Conservation (phyloP, 768 basidiomycete species). For the Tulasnella sp. region DNA sequence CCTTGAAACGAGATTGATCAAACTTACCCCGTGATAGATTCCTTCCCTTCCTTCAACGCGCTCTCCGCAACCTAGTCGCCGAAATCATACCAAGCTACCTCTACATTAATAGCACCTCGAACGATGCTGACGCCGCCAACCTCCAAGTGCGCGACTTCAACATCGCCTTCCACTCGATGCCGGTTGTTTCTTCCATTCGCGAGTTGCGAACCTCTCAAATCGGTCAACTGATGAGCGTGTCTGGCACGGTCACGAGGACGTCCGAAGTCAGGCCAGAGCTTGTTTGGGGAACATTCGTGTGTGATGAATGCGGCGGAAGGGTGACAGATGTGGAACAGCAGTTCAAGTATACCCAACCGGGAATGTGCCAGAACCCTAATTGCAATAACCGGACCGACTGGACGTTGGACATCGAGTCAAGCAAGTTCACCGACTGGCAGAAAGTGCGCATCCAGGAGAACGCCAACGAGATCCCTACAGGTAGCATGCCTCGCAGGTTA, state of each 20-base stretch:
- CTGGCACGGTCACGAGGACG: slow-evolving; percentile 95
- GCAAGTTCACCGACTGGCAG: slow-evolving; percentile 99
- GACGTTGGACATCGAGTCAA: slow-evolving; percentile 94
- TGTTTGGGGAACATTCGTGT: slow-evolving; percentile 90
- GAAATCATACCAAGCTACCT: slow-evolving; percentile 92
- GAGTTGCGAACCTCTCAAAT: slow-evolving; percentile 92
- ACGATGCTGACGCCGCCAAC: slow-evolving; percentile 82
- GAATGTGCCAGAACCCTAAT: slow-evolving; percentile 89
- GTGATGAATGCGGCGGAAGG: slow-evolving; percentile 82
- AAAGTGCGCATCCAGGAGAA: slow-evolving; percentile 99
- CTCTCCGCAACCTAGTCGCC: slow-evolving; percentile 85
- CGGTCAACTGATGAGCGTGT: slow-evolving; percentile 91
- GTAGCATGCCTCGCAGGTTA: slow-evolving; percentile 86
- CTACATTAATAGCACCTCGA: slow-evolving; percentile 90
- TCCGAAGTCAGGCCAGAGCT: slow-evolving; percentile 97
- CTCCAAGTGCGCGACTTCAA: slow-evolving; percentile 92
- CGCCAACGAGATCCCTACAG: slow-evolving; percentile 97
- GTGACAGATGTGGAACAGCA: slow-evolving; percentile 97
- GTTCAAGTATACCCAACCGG: slow-evolving; percentile 99
- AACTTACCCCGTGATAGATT: slow-evolving; percentile 50
- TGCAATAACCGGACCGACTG: slow-evolving; percentile 89
- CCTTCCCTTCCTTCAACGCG: slow-evolving; percentile 89
- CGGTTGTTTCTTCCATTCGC: slow-evolving; percentile 91
- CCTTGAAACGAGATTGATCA: not conserved
- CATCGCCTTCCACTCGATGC: slow-evolving; percentile 93